phyloP scores from a whole-genome alignment of 179 eudicot species.

The Amaranthus tricolor region DNA sequence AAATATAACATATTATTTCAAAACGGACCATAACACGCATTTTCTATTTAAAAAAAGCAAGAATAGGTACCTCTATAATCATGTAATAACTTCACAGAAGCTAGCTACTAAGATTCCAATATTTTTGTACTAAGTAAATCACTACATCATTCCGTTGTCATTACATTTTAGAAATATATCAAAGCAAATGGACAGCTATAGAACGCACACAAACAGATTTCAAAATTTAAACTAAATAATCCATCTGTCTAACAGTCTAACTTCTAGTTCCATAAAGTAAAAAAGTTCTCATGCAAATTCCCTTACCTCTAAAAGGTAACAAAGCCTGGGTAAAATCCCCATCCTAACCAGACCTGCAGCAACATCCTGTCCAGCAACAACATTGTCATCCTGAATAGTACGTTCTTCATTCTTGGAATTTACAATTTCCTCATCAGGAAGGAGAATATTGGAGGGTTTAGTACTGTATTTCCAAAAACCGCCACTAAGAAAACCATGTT shows the following conservation, averaged over 20 bases:
- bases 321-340: conserved; percentile 73
- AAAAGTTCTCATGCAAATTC: background rate
- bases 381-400: conserved; percentile 82
- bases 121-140: background rate
- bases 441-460: conserved; percentile 65
- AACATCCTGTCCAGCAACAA: conserved; percentile 79
- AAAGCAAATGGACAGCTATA: background rate
- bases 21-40: background rate
- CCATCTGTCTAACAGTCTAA: background rate
- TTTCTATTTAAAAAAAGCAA: background rate
- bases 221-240: background rate
- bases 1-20: background rate
- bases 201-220: background rate
- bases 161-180: background rate
- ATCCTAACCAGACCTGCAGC: conserved; percentile 93
- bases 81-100: background rate
- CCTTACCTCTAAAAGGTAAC: conserved; percentile 79
- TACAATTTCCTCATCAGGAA: conserved; percentile 36
- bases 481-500: conserved; percentile 75
- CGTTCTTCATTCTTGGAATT: conserved; percentile 53
- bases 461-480: conserved; percentile 93
- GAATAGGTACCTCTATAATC: background rate
- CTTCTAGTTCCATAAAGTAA: background rate
- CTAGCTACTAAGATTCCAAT: background rate
- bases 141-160: background rate